Evolutionary conservation across 257 asterid genomes (phyloP).

Genomic region (Lycium ferocissimum): DNA sequence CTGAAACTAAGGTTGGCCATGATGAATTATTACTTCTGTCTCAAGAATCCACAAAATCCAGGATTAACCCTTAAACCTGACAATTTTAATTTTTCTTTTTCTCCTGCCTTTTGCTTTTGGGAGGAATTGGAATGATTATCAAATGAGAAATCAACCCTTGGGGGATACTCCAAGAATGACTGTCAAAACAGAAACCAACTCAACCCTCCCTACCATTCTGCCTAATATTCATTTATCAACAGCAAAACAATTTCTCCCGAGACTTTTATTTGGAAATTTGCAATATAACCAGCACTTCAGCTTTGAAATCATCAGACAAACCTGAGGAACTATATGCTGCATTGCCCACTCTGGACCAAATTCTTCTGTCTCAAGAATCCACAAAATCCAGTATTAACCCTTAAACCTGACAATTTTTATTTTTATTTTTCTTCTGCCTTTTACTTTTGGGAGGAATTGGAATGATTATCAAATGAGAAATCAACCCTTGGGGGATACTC

Average conservation of each 20-base stretch:
- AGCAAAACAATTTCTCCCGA: neutral
- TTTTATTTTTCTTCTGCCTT: neutral
- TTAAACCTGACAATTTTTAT: neutral
- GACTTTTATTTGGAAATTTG: neutral
- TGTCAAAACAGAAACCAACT: neutral
- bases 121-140: neutral
- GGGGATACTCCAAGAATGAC: neutral
- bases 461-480: neutral
- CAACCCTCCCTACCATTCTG: neutral
- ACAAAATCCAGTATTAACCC: neutral
- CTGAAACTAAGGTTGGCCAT: neutral
- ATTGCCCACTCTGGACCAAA: conserved; percentile 69
- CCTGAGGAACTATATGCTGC: conserved; percentile 74
- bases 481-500: neutral
- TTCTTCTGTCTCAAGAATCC: conserved; percentile 22
- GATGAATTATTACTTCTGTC: neutral
- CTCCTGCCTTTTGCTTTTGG: neutral
- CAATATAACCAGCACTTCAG: neutral
- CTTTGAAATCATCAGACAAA: conserved; percentile 24
- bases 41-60: neutral
- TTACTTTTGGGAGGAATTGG: neutral
- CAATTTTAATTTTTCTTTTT: neutral
- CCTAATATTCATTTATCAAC: neutral
- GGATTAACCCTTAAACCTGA: neutral
- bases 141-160: neutral